Base-by-base conservation (phyloP, 176 grass and related monocot species). In the Aegilops sharonensis region DNA sequence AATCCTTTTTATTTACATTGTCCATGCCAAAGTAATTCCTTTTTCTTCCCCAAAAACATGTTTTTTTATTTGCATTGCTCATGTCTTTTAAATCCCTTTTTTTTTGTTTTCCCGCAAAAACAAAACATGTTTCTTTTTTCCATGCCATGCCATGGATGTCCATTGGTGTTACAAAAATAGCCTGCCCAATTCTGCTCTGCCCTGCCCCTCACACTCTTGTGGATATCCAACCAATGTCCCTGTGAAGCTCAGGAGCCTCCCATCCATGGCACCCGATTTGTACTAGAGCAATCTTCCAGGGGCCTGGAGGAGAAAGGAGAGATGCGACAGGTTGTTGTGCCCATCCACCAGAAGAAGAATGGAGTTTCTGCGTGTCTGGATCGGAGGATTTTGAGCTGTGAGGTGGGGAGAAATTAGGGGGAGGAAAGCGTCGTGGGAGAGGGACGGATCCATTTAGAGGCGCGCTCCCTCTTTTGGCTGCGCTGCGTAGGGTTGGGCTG, bases 401-500 rank as follows among this genome's bases (percentile, higher is more conserved):
- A 37, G 50, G 17, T 23, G 56, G n/a, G 8, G 76, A 40, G 34
- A 76, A 35, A 56, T 42, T 42, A 20, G 29, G 42, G 80, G 17
- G 79, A 59, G 20, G 81, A 30, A 54, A 66, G 77, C 18, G 85
- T 61, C 7, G 5, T 77, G 84, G 86, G 63, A 90, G n/a, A 71
- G 83, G 60, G 89, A 86, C 64, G 50, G 64, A 63, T 84, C 75
- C 63, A 24, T 54, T 54, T 27, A 54, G 52, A 64, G 13, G 40
- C 61, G 72, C 67, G 6, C 43, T 57, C 64, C 43, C 43, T 15
- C 48, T 52, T 57, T 67, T 68, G 57, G 21, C 42, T n/a, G n/a
- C n/a, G n/a, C n/a, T n/a, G n/a, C n/a, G n/a, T n/a, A n/a, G n/a
- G n/a, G n/a, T n/a, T n/a, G n/a, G n/a, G n/a, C n/a, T n/a, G n/a